phyloP scores from a whole-genome alignment of 352 stramenopile genomes.

The Thraustochytrium striatum region DNA sequence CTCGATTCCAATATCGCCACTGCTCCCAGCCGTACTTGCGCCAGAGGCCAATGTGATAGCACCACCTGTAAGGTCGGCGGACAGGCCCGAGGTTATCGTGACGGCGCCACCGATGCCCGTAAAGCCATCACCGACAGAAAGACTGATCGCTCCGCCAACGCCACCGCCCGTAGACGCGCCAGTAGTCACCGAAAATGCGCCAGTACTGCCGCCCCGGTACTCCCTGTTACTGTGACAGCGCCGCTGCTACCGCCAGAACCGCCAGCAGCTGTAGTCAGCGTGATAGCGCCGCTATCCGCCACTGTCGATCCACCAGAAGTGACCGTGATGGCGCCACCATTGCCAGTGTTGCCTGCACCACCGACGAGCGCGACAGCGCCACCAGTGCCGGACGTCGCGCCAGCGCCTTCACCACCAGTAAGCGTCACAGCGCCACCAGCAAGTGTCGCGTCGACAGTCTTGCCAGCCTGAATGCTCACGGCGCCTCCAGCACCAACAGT shows the following conservation, averaged over 20 bases:
- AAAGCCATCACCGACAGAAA: not conserved
- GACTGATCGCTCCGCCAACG: not conserved
- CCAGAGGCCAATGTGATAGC: not conserved
- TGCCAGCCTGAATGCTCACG: no score
- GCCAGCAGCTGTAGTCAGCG: not conserved
- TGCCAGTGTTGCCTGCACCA: no score
- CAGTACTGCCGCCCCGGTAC: not conserved
- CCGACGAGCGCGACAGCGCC: no score
- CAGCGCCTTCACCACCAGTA: no score
- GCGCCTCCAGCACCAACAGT: no score
- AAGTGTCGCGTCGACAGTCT: no score
- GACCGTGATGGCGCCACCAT: no score
- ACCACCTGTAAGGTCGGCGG: not conserved
- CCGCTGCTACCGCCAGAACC: not conserved
- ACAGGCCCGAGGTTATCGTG: not conserved
- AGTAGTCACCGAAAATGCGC: not conserved
- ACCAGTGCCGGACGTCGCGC: no score
- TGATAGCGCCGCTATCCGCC: not conserved
- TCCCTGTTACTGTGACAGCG: not conserved
- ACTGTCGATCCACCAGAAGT: no score
- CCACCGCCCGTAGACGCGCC: not conserved
- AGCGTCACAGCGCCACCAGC: no score
- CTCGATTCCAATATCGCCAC: constrained; percentile 3
- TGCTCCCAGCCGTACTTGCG: not conserved
- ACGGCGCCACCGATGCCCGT: not conserved